Conservation (phyloP, 2,329 filamentous ascomycete genomes). For the Fusarium vanettenii region DNA sequence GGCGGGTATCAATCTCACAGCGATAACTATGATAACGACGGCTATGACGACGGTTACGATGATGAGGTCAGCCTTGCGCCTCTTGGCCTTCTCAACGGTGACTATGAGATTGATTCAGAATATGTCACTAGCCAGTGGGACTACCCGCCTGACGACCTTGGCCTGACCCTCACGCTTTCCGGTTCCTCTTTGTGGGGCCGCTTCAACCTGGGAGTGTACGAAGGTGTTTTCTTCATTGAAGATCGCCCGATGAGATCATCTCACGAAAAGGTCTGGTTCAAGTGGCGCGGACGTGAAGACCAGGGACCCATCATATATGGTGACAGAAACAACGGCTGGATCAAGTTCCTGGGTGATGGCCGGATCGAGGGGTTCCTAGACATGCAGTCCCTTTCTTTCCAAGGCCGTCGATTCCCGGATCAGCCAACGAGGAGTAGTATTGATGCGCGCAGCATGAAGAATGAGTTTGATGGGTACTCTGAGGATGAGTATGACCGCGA, state of each 20-base stretch:
- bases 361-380: conserved; percentile 48
- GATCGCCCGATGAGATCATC: conserved; percentile 50
- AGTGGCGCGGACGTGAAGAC: conserved; percentile 51
- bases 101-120: conserved; percentile 52
- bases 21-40: background rate
- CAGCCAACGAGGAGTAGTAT: conserved; percentile 47
- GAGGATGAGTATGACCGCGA: conserved; percentile 45
- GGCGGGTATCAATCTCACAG: background rate
- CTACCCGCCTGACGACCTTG: conserved; percentile 39
- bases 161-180: conserved; percentile 52
- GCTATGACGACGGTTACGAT: background rate
- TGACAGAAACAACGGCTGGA: conserved; percentile 43
- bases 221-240: conserved; percentile 56
- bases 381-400: conserved; percentile 44
- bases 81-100: conserved; percentile 57
- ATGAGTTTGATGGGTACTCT: conserved; percentile 46
- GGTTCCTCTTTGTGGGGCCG: conserved; percentile 57
- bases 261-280: conserved; percentile 39
- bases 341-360: conserved; percentile 54
- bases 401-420: conserved; percentile 33
- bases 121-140: conserved; percentile 43
- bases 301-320: conserved; percentile 45
- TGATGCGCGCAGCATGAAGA: conserved; percentile 39
- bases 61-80: conserved; percentile 27
- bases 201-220: conserved; percentile 56